phyloP scores from a whole-genome alignment of 2,329 filamentous ascomycete genomes.

The Talaromyces verruculosus region DNA sequence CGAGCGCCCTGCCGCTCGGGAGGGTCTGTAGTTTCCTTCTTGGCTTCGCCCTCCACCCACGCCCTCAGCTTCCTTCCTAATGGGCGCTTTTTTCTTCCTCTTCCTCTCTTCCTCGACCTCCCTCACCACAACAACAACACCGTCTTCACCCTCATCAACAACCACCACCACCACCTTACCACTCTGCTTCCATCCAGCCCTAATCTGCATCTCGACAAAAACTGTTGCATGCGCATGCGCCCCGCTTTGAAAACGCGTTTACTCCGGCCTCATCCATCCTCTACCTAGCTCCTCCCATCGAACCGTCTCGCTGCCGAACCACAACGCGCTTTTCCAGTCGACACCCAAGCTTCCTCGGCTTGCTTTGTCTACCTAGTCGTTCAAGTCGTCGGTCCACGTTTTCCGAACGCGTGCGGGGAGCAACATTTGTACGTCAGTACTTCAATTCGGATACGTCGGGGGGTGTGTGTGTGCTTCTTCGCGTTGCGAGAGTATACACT shows the following conservation, averaged over 20 bases:
- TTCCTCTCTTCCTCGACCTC: not conserved
- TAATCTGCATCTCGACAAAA: conserved; percentile 5
- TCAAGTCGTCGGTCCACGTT: conserved; percentile 1
- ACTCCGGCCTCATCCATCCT: not conserved
- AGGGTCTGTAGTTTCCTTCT: conserved; percentile 28
- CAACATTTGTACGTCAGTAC: not conserved
- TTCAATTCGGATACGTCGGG: not conserved
- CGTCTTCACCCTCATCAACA: conserved; percentile 24
- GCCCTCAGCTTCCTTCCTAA: conserved; percentile 16
- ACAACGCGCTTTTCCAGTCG: conserved; percentile 21
- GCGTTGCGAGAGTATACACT: not conserved
- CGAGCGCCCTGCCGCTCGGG: conserved; percentile 30
- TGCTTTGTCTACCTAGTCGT: not conserved
- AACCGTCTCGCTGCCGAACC: not conserved
- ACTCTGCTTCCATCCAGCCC: not conserved
- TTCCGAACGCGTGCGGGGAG: not conserved
- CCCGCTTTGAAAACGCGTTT: conserved; percentile 19
- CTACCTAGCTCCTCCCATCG: not conserved
- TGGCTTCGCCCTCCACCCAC: conserved; percentile 30
- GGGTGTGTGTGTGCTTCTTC: not conserved
- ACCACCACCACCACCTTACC: conserved; percentile 11
- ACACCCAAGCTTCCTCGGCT: conserved; percentile 14
- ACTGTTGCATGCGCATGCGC: conserved; percentile 4
- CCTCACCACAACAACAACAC: conserved; percentile 18
- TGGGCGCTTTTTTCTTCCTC: conserved; percentile 30